Conservation (phyloP, 805 yeast species). For the Candida nemodendra region DNA sequence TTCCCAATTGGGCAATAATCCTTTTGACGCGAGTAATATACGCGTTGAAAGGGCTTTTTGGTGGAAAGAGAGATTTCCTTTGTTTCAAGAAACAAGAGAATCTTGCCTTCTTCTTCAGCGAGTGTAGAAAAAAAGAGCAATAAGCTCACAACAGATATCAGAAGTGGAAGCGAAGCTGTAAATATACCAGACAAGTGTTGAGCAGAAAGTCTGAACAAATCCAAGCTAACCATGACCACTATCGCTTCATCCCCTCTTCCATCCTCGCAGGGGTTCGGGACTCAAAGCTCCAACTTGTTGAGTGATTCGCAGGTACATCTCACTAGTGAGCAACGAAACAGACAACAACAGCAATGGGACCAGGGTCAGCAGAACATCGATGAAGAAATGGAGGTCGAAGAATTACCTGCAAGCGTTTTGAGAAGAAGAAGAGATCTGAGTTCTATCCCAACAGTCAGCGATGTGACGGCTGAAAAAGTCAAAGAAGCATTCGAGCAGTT, state of each 20-base stretch:
- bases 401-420: conserved; percentile 26
- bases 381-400: conserved; percentile 28
- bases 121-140: not conserved
- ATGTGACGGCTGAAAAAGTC: conserved; percentile 91
- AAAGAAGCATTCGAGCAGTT: conserved; percentile 87
- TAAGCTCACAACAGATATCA: no score
- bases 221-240: conserved; percentile 25
- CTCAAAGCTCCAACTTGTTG: conserved; percentile 24
- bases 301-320: conserved; percentile 29
- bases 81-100: no score
- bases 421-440: conserved; percentile 56
- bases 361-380: conserved; percentile 11
- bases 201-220: no score
- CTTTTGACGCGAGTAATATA: conserved; percentile 1
- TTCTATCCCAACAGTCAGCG: conserved; percentile 82
- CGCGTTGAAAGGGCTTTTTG: not conserved
- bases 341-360: conserved; percentile 10
- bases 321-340: conserved; percentile 13
- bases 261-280: conserved; percentile 25
- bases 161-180: not conserved
- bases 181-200: no score
- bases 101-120: not conserved
- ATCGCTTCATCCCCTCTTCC: conserved; percentile 32
- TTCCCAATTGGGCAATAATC: conserved; percentile 3
- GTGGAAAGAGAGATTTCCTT: no score